phyloP scores from a whole-genome alignment of 2,329 filamentous ascomycete species.

The Paraphaeosphaeria minitans region DNA sequence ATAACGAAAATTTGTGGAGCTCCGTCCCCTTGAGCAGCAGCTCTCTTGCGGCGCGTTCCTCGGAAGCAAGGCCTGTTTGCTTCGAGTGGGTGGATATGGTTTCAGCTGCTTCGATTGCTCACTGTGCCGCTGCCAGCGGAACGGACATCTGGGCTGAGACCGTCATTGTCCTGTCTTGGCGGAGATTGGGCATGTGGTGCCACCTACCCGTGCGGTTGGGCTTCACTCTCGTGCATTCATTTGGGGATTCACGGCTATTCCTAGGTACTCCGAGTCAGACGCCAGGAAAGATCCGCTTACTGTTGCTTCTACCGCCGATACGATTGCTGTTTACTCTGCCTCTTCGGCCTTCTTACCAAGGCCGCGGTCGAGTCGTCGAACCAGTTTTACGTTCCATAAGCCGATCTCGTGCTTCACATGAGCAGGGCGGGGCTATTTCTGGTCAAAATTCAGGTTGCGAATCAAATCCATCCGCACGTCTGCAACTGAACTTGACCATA shows the following conservation, averaged over 20 bases:
- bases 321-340: neutral
- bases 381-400: neutral
- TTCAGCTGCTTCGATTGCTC: conserved; percentile 7
- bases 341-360: neutral
- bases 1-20: neutral
- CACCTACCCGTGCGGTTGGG: neutral
- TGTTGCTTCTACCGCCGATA: neutral
- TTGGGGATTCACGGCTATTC: conserved; percentile 2
- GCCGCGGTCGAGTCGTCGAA: neutral
- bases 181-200: neutral
- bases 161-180: conserved; percentile 1
- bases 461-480: neutral
- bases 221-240: conserved; percentile 1
- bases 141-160: neutral
- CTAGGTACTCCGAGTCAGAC: neutral
- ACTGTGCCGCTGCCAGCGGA: conserved; percentile 1
- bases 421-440: neutral
- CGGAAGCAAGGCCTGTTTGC: neutral
- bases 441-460: neutral
- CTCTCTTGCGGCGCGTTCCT: neutral
- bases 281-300: neutral
- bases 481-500: neutral
- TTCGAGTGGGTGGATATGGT: conserved; percentile 7
- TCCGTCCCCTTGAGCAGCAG: neutral
- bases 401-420: conserved; percentile 3